Conservation (phyloP, 2,329 filamentous ascomycete species). For the Botrytis cinerea region DNA sequence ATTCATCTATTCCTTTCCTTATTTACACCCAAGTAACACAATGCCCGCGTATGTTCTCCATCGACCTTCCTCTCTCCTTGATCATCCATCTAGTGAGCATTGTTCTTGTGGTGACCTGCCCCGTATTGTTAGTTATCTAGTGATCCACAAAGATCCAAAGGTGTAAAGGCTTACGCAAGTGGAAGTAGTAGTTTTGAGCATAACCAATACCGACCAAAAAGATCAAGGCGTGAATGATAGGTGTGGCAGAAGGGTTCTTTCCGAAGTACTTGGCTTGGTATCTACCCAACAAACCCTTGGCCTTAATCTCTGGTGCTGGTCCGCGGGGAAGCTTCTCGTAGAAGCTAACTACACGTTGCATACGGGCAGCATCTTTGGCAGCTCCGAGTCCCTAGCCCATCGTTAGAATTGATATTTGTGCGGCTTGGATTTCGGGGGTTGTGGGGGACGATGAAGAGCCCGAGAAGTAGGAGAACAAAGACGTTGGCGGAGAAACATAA, state of each 20-base stretch:
- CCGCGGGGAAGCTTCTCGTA: slow-evolving; percentile 98
- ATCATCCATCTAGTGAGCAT: slow-evolving; percentile 74
- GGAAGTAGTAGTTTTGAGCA: slow-evolving; percentile 99
- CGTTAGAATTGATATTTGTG: slow-evolving; percentile 1
- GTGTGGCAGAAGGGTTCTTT: slow-evolving; percentile 84
- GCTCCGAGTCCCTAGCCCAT: slow-evolving; percentile 78
- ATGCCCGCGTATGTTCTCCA: slow-evolving; percentile 13
- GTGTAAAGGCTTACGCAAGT: slow-evolving; percentile 74
- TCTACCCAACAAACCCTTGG: slow-evolving; percentile 79
- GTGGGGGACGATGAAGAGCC: background rate
- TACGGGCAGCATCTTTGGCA: slow-evolving; percentile 92
- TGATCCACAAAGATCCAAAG: background rate
- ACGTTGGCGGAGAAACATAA: background rate
- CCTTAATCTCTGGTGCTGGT: slow-evolving; percentile 78
- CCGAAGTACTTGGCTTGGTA: slow-evolving; percentile 95
- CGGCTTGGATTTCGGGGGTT: background rate
- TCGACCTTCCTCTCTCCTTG: background rate
- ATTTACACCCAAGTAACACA: slow-evolving; percentile 37
- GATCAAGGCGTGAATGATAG: slow-evolving; percentile 83
- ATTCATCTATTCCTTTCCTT: slow-evolving; percentile 33
- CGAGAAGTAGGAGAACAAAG: background rate
- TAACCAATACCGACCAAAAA: slow-evolving; percentile 82
- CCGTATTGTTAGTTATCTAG: slow-evolving; percentile 27
- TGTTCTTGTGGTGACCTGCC: slow-evolving; percentile 99
- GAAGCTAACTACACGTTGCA: slow-evolving; percentile 97